A percentile compares a stretch with the other conserved stretches of the same genome.
These are phyloP conservation scores for Lasiosphaeria miniovina DNA, from an alignment of 495 filamentous ascomycete genomes.

Conservation along the genomic window DNA sequence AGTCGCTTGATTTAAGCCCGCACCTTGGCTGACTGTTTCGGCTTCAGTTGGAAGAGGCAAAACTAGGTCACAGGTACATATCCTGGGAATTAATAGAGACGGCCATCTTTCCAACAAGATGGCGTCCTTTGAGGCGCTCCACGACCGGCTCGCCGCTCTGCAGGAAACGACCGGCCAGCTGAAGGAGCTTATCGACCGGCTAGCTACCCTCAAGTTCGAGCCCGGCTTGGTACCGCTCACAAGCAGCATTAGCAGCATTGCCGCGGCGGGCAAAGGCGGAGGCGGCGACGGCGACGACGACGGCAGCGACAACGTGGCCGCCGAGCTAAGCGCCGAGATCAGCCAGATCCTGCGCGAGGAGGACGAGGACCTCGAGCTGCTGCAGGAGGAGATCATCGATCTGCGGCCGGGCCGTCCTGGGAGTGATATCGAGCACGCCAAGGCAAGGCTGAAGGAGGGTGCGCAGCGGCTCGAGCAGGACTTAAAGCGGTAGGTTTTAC, in stretches of 20 bases:
- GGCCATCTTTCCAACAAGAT: neutral
- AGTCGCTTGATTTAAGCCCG: too few species aligned
- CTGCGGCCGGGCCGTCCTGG: conserved; percentile 46
- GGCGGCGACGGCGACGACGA: conserved; percentile 36
- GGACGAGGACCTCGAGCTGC: conserved; percentile 80
- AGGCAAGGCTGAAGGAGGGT: conserved; percentile 59
- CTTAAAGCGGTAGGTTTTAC: conserved; percentile 57
- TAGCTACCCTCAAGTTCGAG: conserved; percentile 65
- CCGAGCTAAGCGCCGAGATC: conserved; percentile 82
- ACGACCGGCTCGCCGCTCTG: conserved; percentile 64
- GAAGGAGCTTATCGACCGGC: conserved; percentile 69
- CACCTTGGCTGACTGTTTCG: too few species aligned
- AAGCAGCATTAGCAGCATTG: conserved; percentile 10
- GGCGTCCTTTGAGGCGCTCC: conserved; percentile 57
- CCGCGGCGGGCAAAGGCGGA: neutral
- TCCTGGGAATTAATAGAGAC: too few species aligned
- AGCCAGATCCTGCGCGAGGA: conserved; percentile 77
- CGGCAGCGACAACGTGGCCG: conserved; percentile 59
- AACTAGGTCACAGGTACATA: neutral
- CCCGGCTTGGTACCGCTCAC: conserved; percentile 54
- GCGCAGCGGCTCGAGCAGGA: conserved; percentile 63
- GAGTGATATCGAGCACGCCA: conserved; percentile 50
- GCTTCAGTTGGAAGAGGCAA: neutral
- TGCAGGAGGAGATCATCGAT: conserved; percentile 75
- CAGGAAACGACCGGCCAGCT: conserved; percentile 65